These are phyloP conservation scores for Cyberlindnera mycetangii DNA, from an alignment of 805 yeast genomes.

Conservation along the genomic window DNA sequence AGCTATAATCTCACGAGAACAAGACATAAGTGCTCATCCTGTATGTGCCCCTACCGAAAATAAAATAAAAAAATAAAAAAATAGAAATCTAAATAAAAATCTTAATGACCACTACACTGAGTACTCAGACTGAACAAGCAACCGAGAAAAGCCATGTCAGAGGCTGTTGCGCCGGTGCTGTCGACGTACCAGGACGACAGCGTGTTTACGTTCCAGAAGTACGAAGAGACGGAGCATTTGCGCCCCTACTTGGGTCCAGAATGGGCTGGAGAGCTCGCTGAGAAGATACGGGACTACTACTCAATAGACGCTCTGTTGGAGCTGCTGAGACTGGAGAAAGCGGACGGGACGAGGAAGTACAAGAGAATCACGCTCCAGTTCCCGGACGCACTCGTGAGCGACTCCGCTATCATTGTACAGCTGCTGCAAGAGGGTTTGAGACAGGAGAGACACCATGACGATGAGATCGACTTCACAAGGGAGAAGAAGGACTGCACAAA, in stretches of 20 bases:
- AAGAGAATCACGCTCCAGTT: constrained; percentile 77
- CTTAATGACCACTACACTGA: too few species aligned
- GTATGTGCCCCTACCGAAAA: background rate
- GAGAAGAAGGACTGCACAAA: constrained; percentile 20
- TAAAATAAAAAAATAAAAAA: background rate
- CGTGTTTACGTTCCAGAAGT: constrained; percentile 47
- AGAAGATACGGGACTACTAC: constrained; percentile 49
- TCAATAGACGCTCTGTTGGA: constrained; percentile 45
- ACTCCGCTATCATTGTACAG: constrained; percentile 69
- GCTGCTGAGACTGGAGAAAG: constrained; percentile 35
- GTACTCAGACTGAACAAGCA: background rate
- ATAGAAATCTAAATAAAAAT: background rate
- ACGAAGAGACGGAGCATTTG: constrained; percentile 27
- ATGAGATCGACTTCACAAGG: constrained; percentile 6
- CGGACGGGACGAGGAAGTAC: constrained; percentile 32
- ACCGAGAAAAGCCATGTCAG: constrained; percentile 4
- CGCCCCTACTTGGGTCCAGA: constrained; percentile 31
- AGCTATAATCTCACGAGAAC: too few species aligned
- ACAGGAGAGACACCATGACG: constrained; percentile 5
- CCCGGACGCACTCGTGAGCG: constrained; percentile 77
- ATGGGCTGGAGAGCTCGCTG: constrained; percentile 14
- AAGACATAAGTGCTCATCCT: too few species aligned
- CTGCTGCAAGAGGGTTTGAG: constrained; percentile 38
- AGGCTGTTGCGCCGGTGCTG: constrained; percentile 59
- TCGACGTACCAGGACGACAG: constrained; percentile 71